A percentile compares a stretch with the other conserved stretches of the same genome.
Evolutionary conservation across 2,329 filamentous ascomycete species (phyloP).

Genomic region (Tothia fuscella): DNA sequence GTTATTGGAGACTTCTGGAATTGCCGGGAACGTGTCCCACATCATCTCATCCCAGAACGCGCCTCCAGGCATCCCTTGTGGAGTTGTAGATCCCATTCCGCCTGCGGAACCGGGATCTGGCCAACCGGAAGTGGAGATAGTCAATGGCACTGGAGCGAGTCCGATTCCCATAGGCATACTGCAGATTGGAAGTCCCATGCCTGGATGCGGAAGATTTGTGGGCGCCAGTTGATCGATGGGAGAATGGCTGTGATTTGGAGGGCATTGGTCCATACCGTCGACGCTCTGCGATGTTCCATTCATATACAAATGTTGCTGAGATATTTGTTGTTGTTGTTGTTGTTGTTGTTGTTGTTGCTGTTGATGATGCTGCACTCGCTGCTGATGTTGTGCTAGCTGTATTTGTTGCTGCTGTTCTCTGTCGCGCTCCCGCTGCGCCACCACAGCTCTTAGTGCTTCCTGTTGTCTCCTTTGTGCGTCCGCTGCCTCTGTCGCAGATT

Average conservation of each 20-base stretch:
- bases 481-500: slow-evolving; percentile 11
- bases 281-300: background rate
- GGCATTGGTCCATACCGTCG: background rate
- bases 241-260: slow-evolving; percentile 4
- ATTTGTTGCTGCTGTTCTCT: background rate
- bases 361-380: slow-evolving; percentile 12
- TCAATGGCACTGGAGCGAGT: background rate
- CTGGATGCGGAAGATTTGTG: slow-evolving; percentile 12
- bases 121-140: slow-evolving; percentile 11
- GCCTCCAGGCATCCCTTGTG: slow-evolving; percentile 2
- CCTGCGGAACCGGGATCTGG: slow-evolving; percentile 17
- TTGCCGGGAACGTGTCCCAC: slow-evolving; percentile 23
- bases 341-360: slow-evolving; percentile 7
- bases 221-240: slow-evolving; percentile 5
- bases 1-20: background rate
- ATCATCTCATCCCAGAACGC: slow-evolving; percentile 31
- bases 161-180: slow-evolving; percentile 12
- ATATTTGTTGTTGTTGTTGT: background rate
- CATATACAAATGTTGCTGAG: background rate
- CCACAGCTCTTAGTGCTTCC: slow-evolving; percentile 9
- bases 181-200: background rate
- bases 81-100: slow-evolving; percentile 18
- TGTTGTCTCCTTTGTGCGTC: slow-evolving; percentile 8
- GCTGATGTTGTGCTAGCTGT: slow-evolving; percentile 16
- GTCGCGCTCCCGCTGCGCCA: background rate